Conservation (phyloP, 345 rosid genomes). For the Toxicodendron radicans region DNA sequence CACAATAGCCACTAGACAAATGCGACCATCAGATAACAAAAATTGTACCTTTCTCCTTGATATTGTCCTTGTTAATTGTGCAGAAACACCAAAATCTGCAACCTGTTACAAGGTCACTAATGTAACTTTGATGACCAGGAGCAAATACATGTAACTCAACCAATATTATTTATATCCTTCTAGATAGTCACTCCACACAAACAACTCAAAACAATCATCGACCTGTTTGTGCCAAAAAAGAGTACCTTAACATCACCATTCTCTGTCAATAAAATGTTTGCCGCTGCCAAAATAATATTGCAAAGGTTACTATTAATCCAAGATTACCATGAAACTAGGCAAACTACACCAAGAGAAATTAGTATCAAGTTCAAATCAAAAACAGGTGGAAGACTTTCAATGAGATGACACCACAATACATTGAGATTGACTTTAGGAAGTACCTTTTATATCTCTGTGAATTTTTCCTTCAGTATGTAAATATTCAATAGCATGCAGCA, state of each 20-base stretch:
- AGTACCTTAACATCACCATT: conserved; percentile 97
- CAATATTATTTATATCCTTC: conserved; percentile 9
- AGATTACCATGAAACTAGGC: conserved; percentile 17
- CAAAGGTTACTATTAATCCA: conserved; percentile 28
- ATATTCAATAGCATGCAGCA: conserved; percentile 97
- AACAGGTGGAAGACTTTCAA: not conserved
- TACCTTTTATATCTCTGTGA: conserved; percentile 99
- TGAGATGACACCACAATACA: not conserved
- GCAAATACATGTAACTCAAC: conserved; percentile 11
- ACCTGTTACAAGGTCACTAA: conserved; percentile 56
- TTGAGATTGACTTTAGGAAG: not conserved
- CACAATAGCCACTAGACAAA: conserved; percentile 8
- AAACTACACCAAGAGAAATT: conserved; percentile 9
- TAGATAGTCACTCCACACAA: conserved; percentile 8
- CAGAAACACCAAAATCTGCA: conserved; percentile 99
- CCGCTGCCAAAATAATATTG: conserved; percentile 63
- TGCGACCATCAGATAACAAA: conserved; percentile 21
- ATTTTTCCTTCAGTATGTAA: conserved; percentile 93
- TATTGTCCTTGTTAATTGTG: conserved; percentile 96
- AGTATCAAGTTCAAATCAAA: not conserved
- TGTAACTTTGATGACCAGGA: conserved; percentile 26
- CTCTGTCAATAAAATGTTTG: conserved; percentile 90
- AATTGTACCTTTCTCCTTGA: conserved; percentile 91
- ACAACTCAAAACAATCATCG: conserved; percentile 7
- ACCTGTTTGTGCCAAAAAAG: conserved; percentile 16